Base-by-base conservation (phyloP, 2,329 filamentous ascomycete genomes). In the Neofusicoccum sp. region DNA sequence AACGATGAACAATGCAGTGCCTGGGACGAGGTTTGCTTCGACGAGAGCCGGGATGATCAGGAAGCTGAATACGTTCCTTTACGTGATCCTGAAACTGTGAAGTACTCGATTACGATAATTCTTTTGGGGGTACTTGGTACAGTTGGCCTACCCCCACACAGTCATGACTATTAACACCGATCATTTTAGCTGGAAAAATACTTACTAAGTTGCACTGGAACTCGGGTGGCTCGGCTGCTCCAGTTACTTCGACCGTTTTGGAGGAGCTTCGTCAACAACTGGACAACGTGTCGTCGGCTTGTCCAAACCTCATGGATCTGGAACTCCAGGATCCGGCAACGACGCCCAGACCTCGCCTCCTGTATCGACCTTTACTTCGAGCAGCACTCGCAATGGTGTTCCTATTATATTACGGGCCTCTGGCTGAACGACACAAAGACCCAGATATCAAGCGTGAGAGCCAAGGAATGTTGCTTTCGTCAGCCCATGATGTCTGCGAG, bases 401-500 rank as follows among this genome's bases (percentile, higher is more conserved):
- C 7, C 3, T 58, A 11, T 45, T 47, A n/a, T 58, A 45, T 16
- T 22, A 58, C 16, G 45, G 54, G 54, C 14, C 54, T 29, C 14
- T 45, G n/a, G 41, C 31, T 9, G 41, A 36, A 14, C 43, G 43
- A 4, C 54, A 58, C 31, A 58, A 11, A n/a, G 54, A 58, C 16
- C 8, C 41, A 1, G 41, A 3, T 1, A 5, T 45, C 3, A 58
- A 36, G 31, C 29, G n/a, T 1, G 31, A 45, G n/a, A 58, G 44
- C 16, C 44, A 29, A 8, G 22, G 22, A 16, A 16, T n/a, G 28
- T 14, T 48, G 22, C 56, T 36, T 16, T 31, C 22, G 2, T 43
- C 56, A 39, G 56, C 56, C 6, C 8, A 60, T 16, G 56, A 60
- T 34, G 36, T 60, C 3, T 60, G 56, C 16, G 44, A 60, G 14